Evolutionary conservation across 1,284 basidiomycete genomes (phyloP).

Genomic region (Cystobasidium slooffiae): DNA sequence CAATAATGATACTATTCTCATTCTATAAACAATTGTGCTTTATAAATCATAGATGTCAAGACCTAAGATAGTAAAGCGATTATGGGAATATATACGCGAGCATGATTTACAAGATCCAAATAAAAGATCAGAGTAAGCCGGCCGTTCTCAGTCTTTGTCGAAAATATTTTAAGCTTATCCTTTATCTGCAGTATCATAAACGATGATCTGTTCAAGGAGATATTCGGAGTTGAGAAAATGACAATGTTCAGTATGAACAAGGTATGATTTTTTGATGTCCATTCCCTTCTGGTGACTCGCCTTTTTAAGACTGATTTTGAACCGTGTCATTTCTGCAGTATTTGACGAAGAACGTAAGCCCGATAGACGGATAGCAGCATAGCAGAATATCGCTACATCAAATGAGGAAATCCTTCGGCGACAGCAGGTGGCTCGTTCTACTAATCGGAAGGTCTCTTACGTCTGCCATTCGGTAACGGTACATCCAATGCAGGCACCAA

Average conservation of each 20-base stretch:
- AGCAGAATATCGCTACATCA: no score
- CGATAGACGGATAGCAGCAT: conserved; percentile 22
- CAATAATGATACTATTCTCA: not conserved
- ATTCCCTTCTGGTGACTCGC: not conserved
- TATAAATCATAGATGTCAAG: conserved; percentile 27
- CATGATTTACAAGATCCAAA: conserved; percentile 38
- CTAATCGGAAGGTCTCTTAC: no score
- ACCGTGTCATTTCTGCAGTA: conserved; percentile 10
- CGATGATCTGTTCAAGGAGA: conserved; percentile 41
- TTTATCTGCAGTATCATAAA: conserved; percentile 30
- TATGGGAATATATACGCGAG: conserved; percentile 42
- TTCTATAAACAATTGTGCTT: not conserved
- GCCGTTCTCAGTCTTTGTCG: not conserved
- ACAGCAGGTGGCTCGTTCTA: no score
- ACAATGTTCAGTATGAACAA: conserved; percentile 45
- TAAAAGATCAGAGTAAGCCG: conserved; percentile 30
- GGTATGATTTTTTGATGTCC: not conserved
- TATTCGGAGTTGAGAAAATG: conserved; percentile 43
- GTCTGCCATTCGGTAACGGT: no score
- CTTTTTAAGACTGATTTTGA: not conserved
- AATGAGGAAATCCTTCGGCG: no score
- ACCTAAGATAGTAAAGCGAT: conserved; percentile 37
- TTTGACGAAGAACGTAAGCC: conserved; percentile 37
- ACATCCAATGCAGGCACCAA: no score
- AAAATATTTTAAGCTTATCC: no score